Base-by-base conservation (phyloP, 139 green algal species). In the Ettlia oleoabundans region DNA sequence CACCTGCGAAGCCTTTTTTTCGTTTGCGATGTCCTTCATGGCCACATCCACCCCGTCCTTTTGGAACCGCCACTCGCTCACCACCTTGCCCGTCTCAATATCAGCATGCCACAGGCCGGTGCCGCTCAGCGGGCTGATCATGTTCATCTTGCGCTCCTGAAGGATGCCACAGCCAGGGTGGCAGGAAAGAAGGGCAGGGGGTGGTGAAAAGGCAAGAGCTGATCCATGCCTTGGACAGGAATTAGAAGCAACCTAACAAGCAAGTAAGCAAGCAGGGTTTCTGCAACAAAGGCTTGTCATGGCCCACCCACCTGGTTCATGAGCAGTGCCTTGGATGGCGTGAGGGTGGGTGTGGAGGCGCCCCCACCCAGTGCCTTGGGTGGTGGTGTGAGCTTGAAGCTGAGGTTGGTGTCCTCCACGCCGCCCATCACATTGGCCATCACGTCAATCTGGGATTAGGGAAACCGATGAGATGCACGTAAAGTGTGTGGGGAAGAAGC, bases 371-470 rank as follows among this genome's bases (percentile, higher is more conserved):
- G 47, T 1, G 40, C 32, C 9, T 42, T 73, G 10, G 78, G 67
- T 28, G 81, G 82, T 63, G 71, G 78, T 15, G 85, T 87, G 35
- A 92, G 79, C 30, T 71, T 75, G 80, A 92, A 90, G 32, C 58
- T 71, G 32, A 81, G 58, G 28, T 80, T 82, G 1, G 75, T 72
- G 43, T 86, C 83, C 53, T 91, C 80, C 42, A 98, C 87, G 38
- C 95, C 95, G 13, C 90, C 88, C 33, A 90, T 74, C 74, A 92
- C 82, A 83, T 98, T 98, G n/a, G 85, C 76, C 76, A 98, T 92
- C 33, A 98, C 96, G 53, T 96, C 94, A 73, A 99, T 94, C 43
- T 89, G n/a, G n/a, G n/a, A n/a, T n/a, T n/a, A n/a, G n/a, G n/a
- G n/a, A n/a, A n/a, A n/a, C n/a, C n/a, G n/a, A n/a, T n/a, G n/a